Percentiles rank a stretch among this genome's conserved stretches.
These are phyloP conservation scores for Lunasporangiospora selenospora DNA, from an alignment of 192 early-diverging fungal species.

Conservation along the genomic window DNA sequence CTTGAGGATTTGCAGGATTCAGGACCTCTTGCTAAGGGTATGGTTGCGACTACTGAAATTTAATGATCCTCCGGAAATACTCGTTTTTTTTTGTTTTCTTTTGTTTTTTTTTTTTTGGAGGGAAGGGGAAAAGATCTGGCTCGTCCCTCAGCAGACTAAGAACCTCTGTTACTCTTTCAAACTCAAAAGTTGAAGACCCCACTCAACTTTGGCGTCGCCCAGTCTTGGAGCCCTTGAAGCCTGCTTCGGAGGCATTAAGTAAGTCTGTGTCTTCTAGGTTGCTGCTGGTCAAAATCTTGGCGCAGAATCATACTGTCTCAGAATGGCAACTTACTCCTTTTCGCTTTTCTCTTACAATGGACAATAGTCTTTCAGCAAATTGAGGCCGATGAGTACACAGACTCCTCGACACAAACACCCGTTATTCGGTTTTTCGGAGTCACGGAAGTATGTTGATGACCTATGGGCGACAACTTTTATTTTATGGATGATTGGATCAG, in stretches of 20 bases:
- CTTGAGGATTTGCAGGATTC: conserved; percentile 37
- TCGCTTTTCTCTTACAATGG: too few relatives aligned
- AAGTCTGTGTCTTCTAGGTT: too few relatives aligned
- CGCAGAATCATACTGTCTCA: not conserved
- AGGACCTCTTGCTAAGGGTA: conserved; percentile 31
- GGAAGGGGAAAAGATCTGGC: too few relatives aligned
- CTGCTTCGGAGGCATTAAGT: conserved; percentile 49
- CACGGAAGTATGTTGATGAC: conserved; percentile 64
- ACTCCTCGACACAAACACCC: conserved; percentile 55
- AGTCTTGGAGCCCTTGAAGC: conserved; percentile 24
- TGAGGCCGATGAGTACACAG: conserved; percentile 88
- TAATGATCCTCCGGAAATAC: not conserved
- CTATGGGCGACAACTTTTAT: not conserved
- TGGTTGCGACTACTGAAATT: not conserved
- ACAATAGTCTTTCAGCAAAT: conserved; percentile 98
- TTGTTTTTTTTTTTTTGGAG: not conserved
- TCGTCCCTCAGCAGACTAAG: too few relatives aligned
- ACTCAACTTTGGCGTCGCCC: conserved; percentile 45
- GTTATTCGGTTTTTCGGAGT: conserved; percentile 85
- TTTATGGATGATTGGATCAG: too few relatives aligned
- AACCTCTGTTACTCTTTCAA: too few relatives aligned
- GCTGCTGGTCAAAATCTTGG: too few relatives aligned
- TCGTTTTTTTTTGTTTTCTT: not conserved
- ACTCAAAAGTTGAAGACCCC: conserved; percentile 40
- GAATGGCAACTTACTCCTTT: too few relatives aligned